Percentiles rank a stretch among this genome's conserved stretches.
These are phyloP conservation scores for Mycena albidolilacea DNA, from an alignment of 768 basidiomycete genomes.

Conservation along the genomic window DNA sequence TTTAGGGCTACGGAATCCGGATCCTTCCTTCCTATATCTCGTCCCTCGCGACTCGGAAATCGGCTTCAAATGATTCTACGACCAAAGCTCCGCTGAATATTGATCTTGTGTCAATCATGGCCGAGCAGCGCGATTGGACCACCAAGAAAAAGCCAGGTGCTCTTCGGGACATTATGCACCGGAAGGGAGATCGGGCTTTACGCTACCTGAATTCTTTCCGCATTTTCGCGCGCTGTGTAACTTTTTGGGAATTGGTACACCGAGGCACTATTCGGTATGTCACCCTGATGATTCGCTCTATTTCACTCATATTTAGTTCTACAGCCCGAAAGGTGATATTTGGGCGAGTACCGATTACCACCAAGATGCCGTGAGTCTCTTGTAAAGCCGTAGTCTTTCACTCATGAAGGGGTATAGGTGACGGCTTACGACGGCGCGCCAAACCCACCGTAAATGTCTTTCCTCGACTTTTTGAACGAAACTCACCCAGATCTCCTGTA, in stretches of 20 bases:
- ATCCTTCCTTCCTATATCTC: slow-evolving; percentile 25
- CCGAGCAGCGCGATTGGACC: not conserved
- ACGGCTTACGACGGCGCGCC: slow-evolving; percentile 8
- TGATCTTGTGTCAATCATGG: not conserved
- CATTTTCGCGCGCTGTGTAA: not conserved
- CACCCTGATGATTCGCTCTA: not conserved
- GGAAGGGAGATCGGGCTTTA: not conserved
- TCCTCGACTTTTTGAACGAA: not conserved
- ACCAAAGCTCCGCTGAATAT: not conserved
- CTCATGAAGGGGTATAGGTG: slow-evolving; percentile 7
- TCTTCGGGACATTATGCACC: not conserved
- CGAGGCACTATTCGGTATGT: not conserved
- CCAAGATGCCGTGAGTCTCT: slow-evolving; percentile 3
- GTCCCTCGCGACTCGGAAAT: slow-evolving; percentile 1
- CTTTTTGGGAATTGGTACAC: slow-evolving; percentile 20
- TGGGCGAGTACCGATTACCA: slow-evolving; percentile 20
- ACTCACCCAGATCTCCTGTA: not conserved
- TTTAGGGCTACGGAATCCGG: slow-evolving; percentile 29
- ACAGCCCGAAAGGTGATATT: not conserved
- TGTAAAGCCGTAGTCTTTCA: not conserved
- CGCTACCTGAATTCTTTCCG: not conserved
- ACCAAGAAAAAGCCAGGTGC: not conserved
- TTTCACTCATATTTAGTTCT: not conserved
- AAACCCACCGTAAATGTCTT: not conserved
- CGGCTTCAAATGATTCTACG: not conserved